These are phyloP conservation scores for Malassezia japonica DNA, from an alignment of 1,284 basidiomycete genomes.

Conservation along the genomic window DNA sequence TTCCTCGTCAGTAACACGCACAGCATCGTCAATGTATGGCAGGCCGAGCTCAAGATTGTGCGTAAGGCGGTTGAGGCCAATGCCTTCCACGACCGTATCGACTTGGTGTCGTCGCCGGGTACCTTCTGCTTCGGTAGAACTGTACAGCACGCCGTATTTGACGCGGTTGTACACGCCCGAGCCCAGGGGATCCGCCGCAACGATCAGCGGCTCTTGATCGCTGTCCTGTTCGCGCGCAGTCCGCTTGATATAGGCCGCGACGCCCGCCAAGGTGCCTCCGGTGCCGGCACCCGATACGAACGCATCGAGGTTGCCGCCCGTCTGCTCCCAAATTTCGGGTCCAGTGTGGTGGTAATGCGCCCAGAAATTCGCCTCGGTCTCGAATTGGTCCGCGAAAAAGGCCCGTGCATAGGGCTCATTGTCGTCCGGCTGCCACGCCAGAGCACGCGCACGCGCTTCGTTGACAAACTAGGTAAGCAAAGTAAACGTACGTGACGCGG, in stretches of 20 bases:
- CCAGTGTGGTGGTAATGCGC: slow-evolving; percentile 85
- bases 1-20: slow-evolving; percentile 39
- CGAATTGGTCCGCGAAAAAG: slow-evolving; percentile 68
- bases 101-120: slow-evolving; percentile 78
- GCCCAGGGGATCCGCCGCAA: slow-evolving; percentile 83
- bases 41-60: slow-evolving; percentile 38
- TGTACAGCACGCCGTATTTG: slow-evolving; percentile 75
- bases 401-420: slow-evolving; percentile 35
- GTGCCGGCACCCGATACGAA: slow-evolving; percentile 96
- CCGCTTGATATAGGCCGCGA: slow-evolving; percentile 63
- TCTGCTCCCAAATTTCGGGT: slow-evolving; percentile 90
- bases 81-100: slow-evolving; percentile 53
- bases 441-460: slow-evolving; percentile 34
- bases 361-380: slow-evolving; percentile 80
- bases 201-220: slow-evolving; percentile 31
- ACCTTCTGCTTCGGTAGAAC: slow-evolving; percentile 80
- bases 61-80: slow-evolving; percentile 55
- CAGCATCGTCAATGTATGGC: slow-evolving; percentile 36
- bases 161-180: slow-evolving; percentile 86
- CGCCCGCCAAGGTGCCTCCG: slow-evolving; percentile 85
- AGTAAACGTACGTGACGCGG: slow-evolving; percentile 27
- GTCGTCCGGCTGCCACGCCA: slow-evolving; percentile 19
- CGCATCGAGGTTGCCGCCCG: slow-evolving; percentile 67
- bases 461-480: slow-evolving; percentile 34
- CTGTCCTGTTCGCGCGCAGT: slow-evolving; percentile 2